These are phyloP conservation scores for Laburnicola sp. DNA, from an alignment of 2,329 filamentous ascomycete species.

Conservation along the genomic window DNA sequence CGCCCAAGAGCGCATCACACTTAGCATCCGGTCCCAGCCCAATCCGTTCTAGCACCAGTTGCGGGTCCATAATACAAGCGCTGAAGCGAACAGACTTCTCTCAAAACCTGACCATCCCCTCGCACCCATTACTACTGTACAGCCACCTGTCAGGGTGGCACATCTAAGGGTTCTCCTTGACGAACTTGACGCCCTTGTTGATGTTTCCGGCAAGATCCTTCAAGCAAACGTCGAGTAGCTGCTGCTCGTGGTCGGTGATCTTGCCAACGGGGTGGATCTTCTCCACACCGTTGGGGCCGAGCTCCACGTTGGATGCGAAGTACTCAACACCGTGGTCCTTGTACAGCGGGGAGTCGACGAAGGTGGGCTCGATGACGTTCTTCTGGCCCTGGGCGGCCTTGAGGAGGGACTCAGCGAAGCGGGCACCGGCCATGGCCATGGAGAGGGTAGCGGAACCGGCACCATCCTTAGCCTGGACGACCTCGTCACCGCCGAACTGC, in stretches of 20 bases:
- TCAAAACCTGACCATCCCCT: constrained; percentile 2
- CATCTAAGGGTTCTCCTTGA: constrained; percentile 58
- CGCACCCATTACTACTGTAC: constrained; percentile 36
- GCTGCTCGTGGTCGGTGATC: constrained; percentile 83
- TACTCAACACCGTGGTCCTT: constrained; percentile 98
- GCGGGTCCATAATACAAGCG: constrained; percentile 23
- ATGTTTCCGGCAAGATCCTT: constrained; percentile 91
- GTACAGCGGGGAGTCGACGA: constrained; percentile 95
- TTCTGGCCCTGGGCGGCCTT: constrained; percentile 91
- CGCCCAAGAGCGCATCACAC: not conserved
- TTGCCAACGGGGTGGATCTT: constrained; percentile 88
- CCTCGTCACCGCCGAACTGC: constrained; percentile 98
- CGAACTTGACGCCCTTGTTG: constrained; percentile 78
- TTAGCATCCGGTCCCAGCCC: constrained; percentile 20
- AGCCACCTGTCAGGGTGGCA: constrained; percentile 12
- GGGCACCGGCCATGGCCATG: constrained; percentile 94
- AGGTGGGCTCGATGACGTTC: constrained; percentile 93
- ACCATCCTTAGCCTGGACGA: constrained; percentile 98
- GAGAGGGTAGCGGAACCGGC: constrained; percentile 95
- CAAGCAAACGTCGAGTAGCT: constrained; percentile 83
- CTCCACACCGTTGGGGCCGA: constrained; percentile 94
- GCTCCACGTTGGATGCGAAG: constrained; percentile 94
- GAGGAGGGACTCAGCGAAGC: constrained; percentile 87
- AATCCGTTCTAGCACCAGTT: constrained; percentile 25
- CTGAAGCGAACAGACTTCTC: constrained; percentile 15